These are phyloP conservation scores for Solidago caesia DNA, from an alignment of 129 eudicot genomes.

Conservation along the genomic window DNA sequence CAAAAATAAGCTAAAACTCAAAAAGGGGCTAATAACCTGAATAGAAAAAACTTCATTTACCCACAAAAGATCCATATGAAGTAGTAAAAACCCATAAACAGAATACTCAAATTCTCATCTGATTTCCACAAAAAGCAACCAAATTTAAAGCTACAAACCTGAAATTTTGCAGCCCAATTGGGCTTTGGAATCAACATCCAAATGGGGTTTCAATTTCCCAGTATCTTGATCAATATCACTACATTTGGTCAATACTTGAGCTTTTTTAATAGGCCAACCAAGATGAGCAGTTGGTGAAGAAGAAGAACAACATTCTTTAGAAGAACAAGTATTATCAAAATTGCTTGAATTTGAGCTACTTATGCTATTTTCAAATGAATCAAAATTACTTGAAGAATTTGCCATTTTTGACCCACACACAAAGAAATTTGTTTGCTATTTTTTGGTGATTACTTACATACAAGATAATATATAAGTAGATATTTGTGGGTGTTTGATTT, in stretches of 20 bases:
- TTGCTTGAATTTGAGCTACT: conserved; percentile 44
- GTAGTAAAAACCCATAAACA: background rate
- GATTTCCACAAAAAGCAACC: background rate
- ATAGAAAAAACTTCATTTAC: background rate
- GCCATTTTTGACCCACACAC: conserved; percentile 30
- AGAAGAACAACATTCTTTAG: conserved; percentile 40
- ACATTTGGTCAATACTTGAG: conserved; percentile 38
- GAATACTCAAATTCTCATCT: background rate
- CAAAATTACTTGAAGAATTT: conserved; percentile 29
- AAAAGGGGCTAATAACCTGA: too few relatives aligned
- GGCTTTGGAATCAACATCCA: conserved; percentile 35
- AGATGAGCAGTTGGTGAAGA: conserved; percentile 44
- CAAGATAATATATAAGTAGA: background rate
- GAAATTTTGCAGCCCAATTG: conserved; percentile 45
- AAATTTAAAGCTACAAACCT: conserved; percentile 39
- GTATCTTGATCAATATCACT: conserved; percentile 39
- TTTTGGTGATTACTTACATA: conserved; percentile 1
- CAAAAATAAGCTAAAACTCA: too few relatives aligned
- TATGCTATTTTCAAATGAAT: conserved; percentile 34
- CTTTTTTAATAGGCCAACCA: conserved; percentile 81
- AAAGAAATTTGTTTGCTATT: background rate
- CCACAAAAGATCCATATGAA: background rate
- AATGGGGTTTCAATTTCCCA: conserved; percentile 22
- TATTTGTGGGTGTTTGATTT: background rate
- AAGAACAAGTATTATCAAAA: conserved; percentile 24